Base-by-base conservation (phyloP, 2,329 filamentous ascomycete genomes). In the Chrysosporium queenslandicum region DNA sequence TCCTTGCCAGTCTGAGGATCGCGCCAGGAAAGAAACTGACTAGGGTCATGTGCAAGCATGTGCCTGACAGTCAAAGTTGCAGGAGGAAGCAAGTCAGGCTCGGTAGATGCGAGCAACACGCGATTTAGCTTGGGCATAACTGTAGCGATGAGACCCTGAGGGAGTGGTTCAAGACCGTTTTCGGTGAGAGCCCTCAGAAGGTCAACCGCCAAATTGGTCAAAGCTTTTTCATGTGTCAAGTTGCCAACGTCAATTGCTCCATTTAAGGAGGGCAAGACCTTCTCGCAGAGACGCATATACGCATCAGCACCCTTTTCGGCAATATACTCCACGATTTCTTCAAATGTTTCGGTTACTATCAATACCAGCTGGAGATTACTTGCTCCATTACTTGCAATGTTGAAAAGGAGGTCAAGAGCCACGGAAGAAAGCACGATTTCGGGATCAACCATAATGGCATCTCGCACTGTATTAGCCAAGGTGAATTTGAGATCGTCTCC, bases 401-500 rank as follows among this genome's bases (percentile, higher is more conserved):
- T 80, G 71, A 98, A 97, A 7, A 98, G 79, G 12, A 95, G 74
- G 20, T 91, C 87, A 53, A 83, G 79, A 42, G 85, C 80, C 11
- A 85, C 82, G 12, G 78, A 79, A 0, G 83, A 80, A 20, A 95
- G 77, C 20, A 86, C 83, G 50, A 92, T 81, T 14, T 77, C 76
- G 2, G 86, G 80, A 60, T 96, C 84, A 51, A 95, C 78, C 60
- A 84, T 77, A 61, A 97, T 92, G 25, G 86, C 84, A 60, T 89
- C 83, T 48, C 88, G 81, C 2, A 97, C 75, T 0, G 90, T 86
- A 68, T 96, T 89, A 4, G 91, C 86, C 29, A 98, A 75, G 0
- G 90, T 91, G 12, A 94, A 87, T 59, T 96, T 82, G 51, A 97
- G 79, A 66, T 98, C 92, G 60, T 97, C 91, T 9, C 87, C 86